A percentile compares a stretch with the other conserved stretches of the same genome.
Conservation (phyloP, 2,329 filamentous ascomycete genomes). For the Colletotrichum musicola region DNA sequence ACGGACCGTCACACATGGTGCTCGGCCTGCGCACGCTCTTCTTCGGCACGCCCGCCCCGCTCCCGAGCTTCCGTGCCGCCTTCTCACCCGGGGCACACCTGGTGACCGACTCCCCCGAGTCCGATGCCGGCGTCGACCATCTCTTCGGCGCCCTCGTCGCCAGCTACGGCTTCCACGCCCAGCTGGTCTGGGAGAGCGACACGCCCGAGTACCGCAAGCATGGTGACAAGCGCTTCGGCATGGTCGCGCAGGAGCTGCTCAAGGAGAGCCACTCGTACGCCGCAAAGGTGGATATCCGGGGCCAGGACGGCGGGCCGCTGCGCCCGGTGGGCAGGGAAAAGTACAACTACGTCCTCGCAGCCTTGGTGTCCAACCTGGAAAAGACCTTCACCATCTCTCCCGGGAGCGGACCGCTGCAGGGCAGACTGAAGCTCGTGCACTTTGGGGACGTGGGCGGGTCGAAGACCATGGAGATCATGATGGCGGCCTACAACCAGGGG, state of each 20-base stretch:
- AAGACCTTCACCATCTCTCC: constrained; percentile 87
- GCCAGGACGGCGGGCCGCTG: constrained; percentile 42
- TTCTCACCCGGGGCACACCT: constrained; percentile 71
- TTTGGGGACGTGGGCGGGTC: constrained; percentile 77
- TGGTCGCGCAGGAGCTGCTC: constrained; percentile 85
- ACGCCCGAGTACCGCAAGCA: constrained; percentile 83
- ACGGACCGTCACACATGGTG: constrained; percentile 56
- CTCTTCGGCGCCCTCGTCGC: constrained; percentile 85
- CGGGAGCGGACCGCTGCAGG: constrained; percentile 75
- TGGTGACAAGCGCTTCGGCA: constrained; percentile 83
- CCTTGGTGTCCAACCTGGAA: constrained; percentile 85
- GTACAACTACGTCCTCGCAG: constrained; percentile 83
- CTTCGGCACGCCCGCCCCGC: constrained; percentile 62
- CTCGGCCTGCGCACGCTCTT: constrained; percentile 71
- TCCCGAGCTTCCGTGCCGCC: constrained; percentile 73
- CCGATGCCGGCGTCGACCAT: constrained; percentile 47
- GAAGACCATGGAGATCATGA: constrained; percentile 83
- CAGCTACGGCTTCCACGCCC: constrained; percentile 91
- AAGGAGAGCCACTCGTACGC: constrained; percentile 63
- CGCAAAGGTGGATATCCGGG: constrained; percentile 51
- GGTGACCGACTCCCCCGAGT: constrained; percentile 52
- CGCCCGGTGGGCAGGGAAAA: constrained; percentile 48
- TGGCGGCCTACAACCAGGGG: constrained; percentile 68
- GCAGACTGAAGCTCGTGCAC: constrained; percentile 77
- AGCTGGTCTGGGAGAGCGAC: constrained; percentile 91